Evolutionary conservation across 23 red algal genomes (phyloP).

Genomic region (Gracilariopsis chorda): DNA sequence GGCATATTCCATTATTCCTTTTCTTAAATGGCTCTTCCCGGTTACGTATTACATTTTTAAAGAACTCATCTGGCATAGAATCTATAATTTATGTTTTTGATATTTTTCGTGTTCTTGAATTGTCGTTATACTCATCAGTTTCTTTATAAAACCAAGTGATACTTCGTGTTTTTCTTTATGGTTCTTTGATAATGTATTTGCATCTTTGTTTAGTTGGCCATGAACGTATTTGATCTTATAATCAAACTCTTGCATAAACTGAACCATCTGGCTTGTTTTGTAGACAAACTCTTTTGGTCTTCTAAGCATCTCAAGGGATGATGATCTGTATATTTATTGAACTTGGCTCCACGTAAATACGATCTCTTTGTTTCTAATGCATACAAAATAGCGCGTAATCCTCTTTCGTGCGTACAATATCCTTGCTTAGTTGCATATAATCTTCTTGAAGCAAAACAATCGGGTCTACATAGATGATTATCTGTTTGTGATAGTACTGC

Average conservation of each 20-base stretch:
- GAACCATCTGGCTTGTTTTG: neutral
- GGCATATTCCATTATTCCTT: neutral
- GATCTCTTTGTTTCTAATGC: constrained; percentile 18
- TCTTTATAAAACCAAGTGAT: neutral
- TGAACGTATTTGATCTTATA: constrained; percentile 27
- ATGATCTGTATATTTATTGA: constrained; percentile 4
- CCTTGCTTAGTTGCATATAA: constrained; percentile 12
- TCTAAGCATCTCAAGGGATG: constrained; percentile 8
- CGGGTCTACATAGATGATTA: neutral
- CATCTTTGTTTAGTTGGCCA: constrained; percentile 21
- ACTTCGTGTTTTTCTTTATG: neutral
- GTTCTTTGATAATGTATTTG: constrained; percentile 14
- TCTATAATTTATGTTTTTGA: neutral
- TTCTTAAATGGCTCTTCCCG: neutral
- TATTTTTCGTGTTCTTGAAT: neutral
- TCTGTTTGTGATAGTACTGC: constrained; percentile 16
- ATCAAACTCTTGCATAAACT: constrained; percentile 1
- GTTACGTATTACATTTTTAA: neutral
- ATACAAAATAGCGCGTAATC: constrained; percentile 14
- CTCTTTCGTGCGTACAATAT: constrained; percentile 22
- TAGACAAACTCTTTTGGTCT: neutral
- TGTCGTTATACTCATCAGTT: neutral
- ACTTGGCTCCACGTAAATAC: constrained; percentile 24
- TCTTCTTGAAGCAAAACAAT: constrained; percentile 38
- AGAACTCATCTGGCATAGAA: neutral